A percentile compares a stretch with the other conserved stretches of the same genome.
phyloP scores from a whole-genome alignment of 1,284 basidiomycete genomes.

The Xanthoconium separans region DNA sequence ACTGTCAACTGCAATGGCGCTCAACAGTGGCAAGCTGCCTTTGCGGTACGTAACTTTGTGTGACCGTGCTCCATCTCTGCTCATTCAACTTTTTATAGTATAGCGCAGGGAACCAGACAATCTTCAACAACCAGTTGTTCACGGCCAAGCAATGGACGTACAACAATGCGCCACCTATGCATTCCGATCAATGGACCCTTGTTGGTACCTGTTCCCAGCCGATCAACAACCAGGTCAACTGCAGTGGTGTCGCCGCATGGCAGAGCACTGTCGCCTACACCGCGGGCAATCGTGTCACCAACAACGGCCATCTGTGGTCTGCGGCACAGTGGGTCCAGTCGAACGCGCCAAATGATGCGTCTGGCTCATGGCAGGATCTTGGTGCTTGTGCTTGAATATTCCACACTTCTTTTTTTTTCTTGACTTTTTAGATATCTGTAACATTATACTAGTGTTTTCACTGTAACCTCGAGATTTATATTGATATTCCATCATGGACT shows the following conservation, averaged over 20 bases:
- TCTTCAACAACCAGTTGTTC: conserved; percentile 23
- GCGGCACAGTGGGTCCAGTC: conserved; percentile 25
- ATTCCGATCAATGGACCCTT: conserved; percentile 22
- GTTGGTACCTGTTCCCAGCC: conserved; percentile 18
- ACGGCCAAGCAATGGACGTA: conserved; percentile 31
- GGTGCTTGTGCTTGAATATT: conserved; percentile 21
- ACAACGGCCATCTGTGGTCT: conserved; percentile 17
- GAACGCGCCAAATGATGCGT: conserved; percentile 26
- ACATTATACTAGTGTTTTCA: too few relatives aligned
- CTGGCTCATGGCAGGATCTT: conserved; percentile 26
- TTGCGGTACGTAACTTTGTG: conserved; percentile 19
- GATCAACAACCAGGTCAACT: conserved; percentile 22
- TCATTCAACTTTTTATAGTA: conserved; percentile 20
- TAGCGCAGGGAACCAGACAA: conserved; percentile 16
- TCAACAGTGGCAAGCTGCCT: conserved; percentile 25
- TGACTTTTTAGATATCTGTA: not conserved
- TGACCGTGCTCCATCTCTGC: rapidly evolving
- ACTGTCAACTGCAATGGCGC: conserved; percentile 14
- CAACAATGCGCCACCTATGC: conserved; percentile 17
- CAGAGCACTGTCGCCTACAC: conserved; percentile 15
- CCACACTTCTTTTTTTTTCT: not conserved
- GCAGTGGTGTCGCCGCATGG: conserved; percentile 21
- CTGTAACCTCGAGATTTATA: too few relatives aligned
- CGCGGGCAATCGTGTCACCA: conserved; percentile 17
- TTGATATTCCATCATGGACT: too few relatives aligned